Evolutionary conservation across 2,329 filamentous ascomycete genomes (phyloP).

Genomic region (Ceratocystis albifundus): DNA sequence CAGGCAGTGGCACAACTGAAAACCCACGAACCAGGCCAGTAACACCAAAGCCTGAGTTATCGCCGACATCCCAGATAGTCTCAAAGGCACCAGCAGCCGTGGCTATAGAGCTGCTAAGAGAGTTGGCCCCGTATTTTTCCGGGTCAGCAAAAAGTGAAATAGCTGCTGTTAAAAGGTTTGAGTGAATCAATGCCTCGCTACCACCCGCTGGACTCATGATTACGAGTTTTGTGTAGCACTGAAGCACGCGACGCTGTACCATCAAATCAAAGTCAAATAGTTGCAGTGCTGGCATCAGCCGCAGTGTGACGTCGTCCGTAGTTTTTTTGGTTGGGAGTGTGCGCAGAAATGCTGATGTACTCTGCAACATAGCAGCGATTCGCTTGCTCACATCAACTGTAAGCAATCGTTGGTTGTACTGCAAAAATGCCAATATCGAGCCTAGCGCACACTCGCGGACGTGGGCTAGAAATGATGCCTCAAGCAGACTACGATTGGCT

Average conservation of each 20-base stretch:
- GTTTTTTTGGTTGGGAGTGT: slow-evolving; percentile 72
- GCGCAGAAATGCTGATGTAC: slow-evolving; percentile 80
- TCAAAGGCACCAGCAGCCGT: slow-evolving; percentile 84
- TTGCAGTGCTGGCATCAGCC: slow-evolving; percentile 74
- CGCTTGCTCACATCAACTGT: slow-evolving; percentile 91
- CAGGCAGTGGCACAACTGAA: slow-evolving; percentile 56
- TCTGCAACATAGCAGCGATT: slow-evolving; percentile 88
- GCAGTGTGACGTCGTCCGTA: slow-evolving; percentile 73
- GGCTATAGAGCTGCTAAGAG: slow-evolving; percentile 81
- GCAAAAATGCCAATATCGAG: slow-evolving; percentile 80
- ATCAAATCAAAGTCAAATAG: slow-evolving; percentile 83
- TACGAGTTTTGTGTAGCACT: slow-evolving; percentile 87
- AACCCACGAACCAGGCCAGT: slow-evolving; percentile 75
- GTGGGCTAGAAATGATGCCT: slow-evolving; percentile 86
- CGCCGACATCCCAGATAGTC: slow-evolving; percentile 84
- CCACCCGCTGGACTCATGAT: slow-evolving; percentile 76
- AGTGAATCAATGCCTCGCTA: slow-evolving; percentile 76
- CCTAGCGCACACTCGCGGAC: slow-evolving; percentile 89
- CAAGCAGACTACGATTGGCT: slow-evolving; percentile 67
- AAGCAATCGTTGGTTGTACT: slow-evolving; percentile 82
- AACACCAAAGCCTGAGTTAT: slow-evolving; percentile 90
- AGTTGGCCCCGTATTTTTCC: slow-evolving; percentile 73
- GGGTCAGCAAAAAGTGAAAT: slow-evolving; percentile 89
- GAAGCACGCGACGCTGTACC: slow-evolving; percentile 82
- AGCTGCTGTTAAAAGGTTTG: slow-evolving; percentile 78